Conservation (phyloP, 768 basidiomycete genomes). For the Kwoniella sp. region DNA sequence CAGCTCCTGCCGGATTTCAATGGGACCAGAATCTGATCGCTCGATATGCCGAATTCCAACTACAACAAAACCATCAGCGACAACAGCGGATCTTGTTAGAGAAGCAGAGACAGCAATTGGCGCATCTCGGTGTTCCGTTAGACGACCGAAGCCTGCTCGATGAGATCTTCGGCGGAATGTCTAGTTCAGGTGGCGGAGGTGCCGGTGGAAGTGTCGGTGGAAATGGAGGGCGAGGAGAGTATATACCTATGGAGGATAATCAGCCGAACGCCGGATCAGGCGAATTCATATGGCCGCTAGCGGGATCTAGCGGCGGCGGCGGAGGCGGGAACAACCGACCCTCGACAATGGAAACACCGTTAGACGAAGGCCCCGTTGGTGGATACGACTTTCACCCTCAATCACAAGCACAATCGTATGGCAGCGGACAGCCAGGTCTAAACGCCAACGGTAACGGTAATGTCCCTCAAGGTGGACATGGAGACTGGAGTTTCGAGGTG, state of each 20-base stretch:
- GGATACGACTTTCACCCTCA: not conserved
- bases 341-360: not conserved
- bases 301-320: not conserved
- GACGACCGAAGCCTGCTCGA: slow-evolving; percentile 43
- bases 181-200: not conserved
- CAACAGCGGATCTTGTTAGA: slow-evolving; percentile 45
- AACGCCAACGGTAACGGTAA: not conserved
- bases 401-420: not conserved
- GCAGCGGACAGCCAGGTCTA: not conserved
- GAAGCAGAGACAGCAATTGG: slow-evolving; percentile 45
- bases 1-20: slow-evolving; percentile 7
- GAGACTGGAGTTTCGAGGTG: not conserved
- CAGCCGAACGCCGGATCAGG: not conserved
- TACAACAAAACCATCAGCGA: slow-evolving; percentile 50
- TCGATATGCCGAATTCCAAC: slow-evolving; percentile 48
- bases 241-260: not conserved
- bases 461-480: not conserved
- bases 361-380: not conserved
- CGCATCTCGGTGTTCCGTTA: slow-evolving; percentile 41
- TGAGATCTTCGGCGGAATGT: slow-evolving; percentile 41
- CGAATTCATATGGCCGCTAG: slow-evolving; percentile 8
- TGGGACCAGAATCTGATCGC: slow-evolving; percentile 32
- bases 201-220: not conserved
- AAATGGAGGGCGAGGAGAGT: not conserved
- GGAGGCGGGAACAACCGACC: not conserved